Evolutionary conservation across 169 alveolate species (phyloP).

Genomic region (Eimeria necatrix): DNA sequence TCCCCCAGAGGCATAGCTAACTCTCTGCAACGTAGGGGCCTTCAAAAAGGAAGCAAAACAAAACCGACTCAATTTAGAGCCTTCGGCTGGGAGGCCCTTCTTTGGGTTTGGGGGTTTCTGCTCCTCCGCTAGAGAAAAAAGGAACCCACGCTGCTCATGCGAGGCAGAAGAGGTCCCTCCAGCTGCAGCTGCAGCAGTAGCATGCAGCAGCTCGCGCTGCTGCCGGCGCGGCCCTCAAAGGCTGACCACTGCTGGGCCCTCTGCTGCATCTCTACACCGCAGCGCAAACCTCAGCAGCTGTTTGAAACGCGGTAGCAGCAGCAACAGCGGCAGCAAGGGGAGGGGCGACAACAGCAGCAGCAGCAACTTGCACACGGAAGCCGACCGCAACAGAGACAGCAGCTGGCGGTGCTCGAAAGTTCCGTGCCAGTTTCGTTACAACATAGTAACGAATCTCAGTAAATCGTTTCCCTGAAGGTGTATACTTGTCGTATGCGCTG

Average conservation of each 20-base stretch:
- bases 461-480: no score
- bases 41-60: background rate
- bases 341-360: background rate
- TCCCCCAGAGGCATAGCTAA: background rate
- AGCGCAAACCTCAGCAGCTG: background rate
- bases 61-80: background rate
- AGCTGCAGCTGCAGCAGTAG: conserved; percentile 5
- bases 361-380: conserved; percentile 15
- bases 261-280: background rate
- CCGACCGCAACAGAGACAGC: conserved; percentile 27
- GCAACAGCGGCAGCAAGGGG: background rate
- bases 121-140: background rate
- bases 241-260: background rate
- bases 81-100: background rate
- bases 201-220: background rate
- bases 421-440: no score
- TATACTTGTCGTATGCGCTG: no score
- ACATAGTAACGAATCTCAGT: no score
- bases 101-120: background rate
- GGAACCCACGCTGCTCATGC: background rate
- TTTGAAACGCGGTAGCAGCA: background rate
- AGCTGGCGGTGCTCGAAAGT: background rate
- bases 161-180: background rate
- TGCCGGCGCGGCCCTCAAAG: background rate
- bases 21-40: background rate